Evolutionary conservation across 176 grass and related monocot genomes (phyloP), one percentile per base, ranked within the genome.

Genomic region (Avena sativa): DNA sequence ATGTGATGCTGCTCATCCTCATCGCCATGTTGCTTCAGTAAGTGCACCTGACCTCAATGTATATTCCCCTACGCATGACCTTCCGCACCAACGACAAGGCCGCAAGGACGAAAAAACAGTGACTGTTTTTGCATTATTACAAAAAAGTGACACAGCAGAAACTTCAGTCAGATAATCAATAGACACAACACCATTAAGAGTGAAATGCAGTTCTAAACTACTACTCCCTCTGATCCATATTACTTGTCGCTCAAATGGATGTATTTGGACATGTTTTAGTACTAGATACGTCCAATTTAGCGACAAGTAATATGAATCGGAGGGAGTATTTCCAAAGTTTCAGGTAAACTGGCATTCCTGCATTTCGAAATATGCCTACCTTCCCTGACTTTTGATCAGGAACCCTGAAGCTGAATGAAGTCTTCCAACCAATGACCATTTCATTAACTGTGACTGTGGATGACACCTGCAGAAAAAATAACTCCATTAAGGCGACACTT

Each of bases 361-460:
- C 10, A 40, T 17, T 32, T n/a, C 5, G 69, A 71, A 74, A 61
- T 43, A 65, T 79, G 89, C 87, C 64, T 52, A 95, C 92, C 95
- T 97, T 97, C 38, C 89, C 84, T 28, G 95, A 97, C 56, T 92
- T 95, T 12, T 95, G 91, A 93, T 97, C 92, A 76, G 95, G 95
- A 57, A 95, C 90, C 71, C 77, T 93, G 61, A 95, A 97, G 83
- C 85, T 91, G 25, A 97, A 93, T 81, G 89, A 91, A 76, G 91
- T 86, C 82, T 88, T 97, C 63, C 91, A 84, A 84, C 95, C 92
- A 88, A 79, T 14, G 13, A 94, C 64, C 30, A 87, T 87, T 86
- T 97, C 95, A 90, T 90, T 88, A 77, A 93, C 87, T 80, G 91
- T 88, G 84, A 97, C 70, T 71, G 89, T 93, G 50, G 91, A 75